Percentiles rank a stretch among this genome's conserved stretches.
Evolutionary conservation across 2,329 filamentous ascomycete species (phyloP).

Genomic region (Fusarium sororula): DNA sequence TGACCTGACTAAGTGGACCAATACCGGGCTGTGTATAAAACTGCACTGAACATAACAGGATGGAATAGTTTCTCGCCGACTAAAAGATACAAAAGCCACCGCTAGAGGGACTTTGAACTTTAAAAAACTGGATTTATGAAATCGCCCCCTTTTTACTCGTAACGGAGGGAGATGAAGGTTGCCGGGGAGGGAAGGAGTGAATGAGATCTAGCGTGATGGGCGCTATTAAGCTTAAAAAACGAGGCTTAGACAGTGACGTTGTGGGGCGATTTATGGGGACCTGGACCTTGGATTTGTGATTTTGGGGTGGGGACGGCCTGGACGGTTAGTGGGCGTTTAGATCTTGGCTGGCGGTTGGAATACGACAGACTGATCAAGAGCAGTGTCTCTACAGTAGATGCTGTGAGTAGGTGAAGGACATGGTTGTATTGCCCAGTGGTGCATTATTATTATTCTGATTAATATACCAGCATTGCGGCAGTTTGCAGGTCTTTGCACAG

Average conservation of each 20-base stretch:
- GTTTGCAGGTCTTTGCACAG: background rate
- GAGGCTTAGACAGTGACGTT: constrained; percentile 27
- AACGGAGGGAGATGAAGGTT: background rate
- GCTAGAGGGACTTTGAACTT: background rate
- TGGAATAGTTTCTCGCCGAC: background rate
- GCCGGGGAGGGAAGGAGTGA: background rate
- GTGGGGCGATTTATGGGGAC: background rate
- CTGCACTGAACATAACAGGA: background rate
- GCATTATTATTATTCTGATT: background rate
- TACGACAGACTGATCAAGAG: background rate
- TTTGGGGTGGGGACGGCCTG: background rate
- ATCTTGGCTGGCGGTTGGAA: background rate
- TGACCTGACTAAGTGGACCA: background rate
- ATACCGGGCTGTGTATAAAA: background rate
- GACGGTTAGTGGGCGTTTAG: background rate
- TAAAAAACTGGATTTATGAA: constrained; percentile 1
- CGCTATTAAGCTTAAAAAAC: constrained; percentile 30
- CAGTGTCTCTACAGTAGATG: background rate
- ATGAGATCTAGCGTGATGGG: constrained; percentile 22
- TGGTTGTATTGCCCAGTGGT: background rate
- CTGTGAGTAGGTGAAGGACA: background rate
- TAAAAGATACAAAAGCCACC: background rate
- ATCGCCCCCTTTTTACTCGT: constrained; percentile 8
- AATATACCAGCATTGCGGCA: background rate
- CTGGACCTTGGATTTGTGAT: background rate